phyloP scores from a whole-genome alignment of 768 basidiomycete genomes.

The Lactifluus echinatus region DNA sequence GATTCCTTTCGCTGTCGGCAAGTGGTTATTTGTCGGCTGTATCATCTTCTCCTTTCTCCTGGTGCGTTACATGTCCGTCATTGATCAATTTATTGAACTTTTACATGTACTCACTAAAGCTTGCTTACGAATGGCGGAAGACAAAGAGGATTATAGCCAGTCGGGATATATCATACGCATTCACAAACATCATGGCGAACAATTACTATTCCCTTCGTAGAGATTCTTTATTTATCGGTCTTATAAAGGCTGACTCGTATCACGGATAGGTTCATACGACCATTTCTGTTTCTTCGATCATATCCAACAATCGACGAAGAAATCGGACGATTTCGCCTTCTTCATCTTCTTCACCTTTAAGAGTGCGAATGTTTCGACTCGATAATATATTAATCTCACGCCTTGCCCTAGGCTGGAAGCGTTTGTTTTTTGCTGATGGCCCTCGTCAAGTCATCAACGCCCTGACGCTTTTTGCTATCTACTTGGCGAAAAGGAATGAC shows the following conservation, averaged over 20 bases:
- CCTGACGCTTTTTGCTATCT: constrained; percentile 93
- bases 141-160: constrained; percentile 90
- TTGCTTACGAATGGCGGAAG: constrained; percentile 89
- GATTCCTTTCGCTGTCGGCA: constrained; percentile 80
- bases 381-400: background rate
- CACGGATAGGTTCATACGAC: constrained; percentile 72
- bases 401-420: constrained; percentile 62
- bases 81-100: background rate
- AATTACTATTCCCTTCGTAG: constrained; percentile 91
- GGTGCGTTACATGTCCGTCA: constrained; percentile 36
- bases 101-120: constrained; percentile 32
- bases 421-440: constrained; percentile 83
- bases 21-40: constrained; percentile 97
- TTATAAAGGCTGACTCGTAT: background rate
- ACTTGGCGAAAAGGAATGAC: constrained; percentile 41
- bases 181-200: constrained; percentile 96
- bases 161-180: constrained; percentile 95
- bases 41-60: constrained; percentile 98
- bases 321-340: constrained; percentile 96
- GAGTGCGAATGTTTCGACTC: constrained; percentile 43
- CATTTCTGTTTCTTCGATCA: constrained; percentile 98
- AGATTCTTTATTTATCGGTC: constrained; percentile 26
- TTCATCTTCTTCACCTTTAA: constrained; percentile 99
- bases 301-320: constrained; percentile 91
- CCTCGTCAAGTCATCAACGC: constrained; percentile 97